Percentiles rank a stretch among this genome's conserved stretches.
phyloP scores from a whole-genome alignment of 192 early-diverging fungal genomes.

The Neocallimastix lanati region DNA sequence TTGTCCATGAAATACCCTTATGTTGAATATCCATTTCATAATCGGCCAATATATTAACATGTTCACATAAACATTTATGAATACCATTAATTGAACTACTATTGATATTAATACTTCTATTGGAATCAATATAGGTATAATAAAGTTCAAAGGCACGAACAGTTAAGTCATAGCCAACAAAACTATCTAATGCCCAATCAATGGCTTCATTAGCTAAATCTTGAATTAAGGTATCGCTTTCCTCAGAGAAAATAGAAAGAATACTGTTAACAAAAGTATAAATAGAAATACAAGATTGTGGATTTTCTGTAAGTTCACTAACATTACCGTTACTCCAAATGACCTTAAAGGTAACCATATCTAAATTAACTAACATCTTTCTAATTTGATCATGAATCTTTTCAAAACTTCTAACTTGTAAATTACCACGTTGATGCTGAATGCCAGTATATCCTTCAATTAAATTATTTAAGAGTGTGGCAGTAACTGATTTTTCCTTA shows the following conservation, averaged over 20 bases:
- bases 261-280: constrained; percentile 10
- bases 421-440: constrained; percentile 3
- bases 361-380: constrained; percentile 11
- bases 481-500: constrained; percentile 7
- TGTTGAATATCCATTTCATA: not conserved
- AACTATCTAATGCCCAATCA: constrained; percentile 15
- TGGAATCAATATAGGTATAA: no score
- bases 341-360: constrained; percentile 3
- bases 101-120: no score
- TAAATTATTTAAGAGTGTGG: constrained; percentile 8
- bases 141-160: no score
- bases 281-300: constrained; percentile 8
- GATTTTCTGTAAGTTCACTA: constrained; percentile 5
- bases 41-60: not conserved
- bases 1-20: not conserved
- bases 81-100: no score
- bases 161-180: constrained; percentile 1
- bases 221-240: constrained; percentile 3
- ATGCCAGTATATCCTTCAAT: constrained; percentile 14
- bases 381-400: constrained; percentile 3
- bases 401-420: not conserved
- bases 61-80: not conserved
- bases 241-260: constrained; percentile 12
- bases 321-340: constrained; percentile 7
- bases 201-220: constrained; percentile 14